Percentiles rank a stretch among this genome's conserved stretches.
phyloP scores from a whole-genome alignment of 2,329 filamentous ascomycete species.

The Stylonectria norvegica region DNA sequence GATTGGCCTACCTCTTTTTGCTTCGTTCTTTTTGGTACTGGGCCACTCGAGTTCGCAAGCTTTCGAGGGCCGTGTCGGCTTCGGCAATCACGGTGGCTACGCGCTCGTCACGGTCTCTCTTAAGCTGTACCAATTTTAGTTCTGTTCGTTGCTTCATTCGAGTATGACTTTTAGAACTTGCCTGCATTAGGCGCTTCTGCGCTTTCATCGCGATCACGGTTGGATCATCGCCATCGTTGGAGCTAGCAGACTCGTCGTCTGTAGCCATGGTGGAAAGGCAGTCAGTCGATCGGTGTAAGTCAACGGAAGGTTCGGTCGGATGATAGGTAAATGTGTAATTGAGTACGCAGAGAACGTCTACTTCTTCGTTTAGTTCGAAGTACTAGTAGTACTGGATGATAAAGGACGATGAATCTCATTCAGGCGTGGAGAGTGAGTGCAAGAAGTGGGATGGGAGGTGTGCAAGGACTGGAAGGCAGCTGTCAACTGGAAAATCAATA shows the following conservation, averaged over 20 bases:
- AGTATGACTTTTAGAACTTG: constrained; percentile 4
- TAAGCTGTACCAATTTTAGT: constrained; percentile 24
- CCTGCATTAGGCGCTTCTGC: constrained; percentile 29
- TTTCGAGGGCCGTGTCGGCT: constrained; percentile 22
- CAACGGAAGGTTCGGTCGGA: too few relatives aligned
- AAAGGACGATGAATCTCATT: too few relatives aligned
- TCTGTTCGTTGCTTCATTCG: not conserved
- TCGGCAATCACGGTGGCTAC: constrained; percentile 23
- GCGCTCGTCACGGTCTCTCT: constrained; percentile 27
- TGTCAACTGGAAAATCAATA: too few relatives aligned
- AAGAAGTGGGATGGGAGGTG: too few relatives aligned
- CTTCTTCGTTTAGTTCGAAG: too few relatives aligned
- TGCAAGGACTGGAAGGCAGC: too few relatives aligned
- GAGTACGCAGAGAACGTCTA: too few relatives aligned
- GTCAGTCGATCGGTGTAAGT: too few relatives aligned
- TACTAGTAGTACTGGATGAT: too few relatives aligned
- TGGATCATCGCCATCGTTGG: constrained; percentile 21
- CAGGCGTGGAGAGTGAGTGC: too few relatives aligned
- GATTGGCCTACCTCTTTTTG: constrained; percentile 22
- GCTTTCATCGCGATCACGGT: constrained; percentile 21
- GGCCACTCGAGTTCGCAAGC: constrained; percentile 20
- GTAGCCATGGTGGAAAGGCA: constrained; percentile 9
- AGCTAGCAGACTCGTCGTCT: constrained; percentile 13
- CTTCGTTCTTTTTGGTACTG: constrained; percentile 22
- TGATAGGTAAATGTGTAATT: too few relatives aligned